These are phyloP conservation scores for Phaseolus lunatus DNA, from an alignment of 306 rosid genomes.

Conservation along the genomic window DNA sequence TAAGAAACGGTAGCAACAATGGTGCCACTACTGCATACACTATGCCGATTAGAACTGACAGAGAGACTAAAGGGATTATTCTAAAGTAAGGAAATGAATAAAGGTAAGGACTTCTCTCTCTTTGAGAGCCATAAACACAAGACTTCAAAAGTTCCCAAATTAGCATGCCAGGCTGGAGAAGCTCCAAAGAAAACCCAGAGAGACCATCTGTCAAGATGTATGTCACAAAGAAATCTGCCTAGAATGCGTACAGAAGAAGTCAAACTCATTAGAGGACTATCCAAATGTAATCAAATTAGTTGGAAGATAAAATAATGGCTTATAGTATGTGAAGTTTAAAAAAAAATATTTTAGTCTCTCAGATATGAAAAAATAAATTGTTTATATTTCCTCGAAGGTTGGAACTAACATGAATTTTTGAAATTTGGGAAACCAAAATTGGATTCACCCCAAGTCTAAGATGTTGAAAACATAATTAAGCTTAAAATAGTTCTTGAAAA, in stretches of 20 bases:
- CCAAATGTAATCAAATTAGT: constrained; percentile 13
- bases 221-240: constrained; percentile 96
- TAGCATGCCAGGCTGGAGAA: constrained; percentile 86
- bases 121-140: constrained; percentile 46
- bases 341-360: too few species aligned
- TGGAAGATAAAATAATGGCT: neutral
- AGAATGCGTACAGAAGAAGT: constrained; percentile 42
- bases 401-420: too few species aligned
- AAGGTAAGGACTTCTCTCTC: constrained; percentile 68
- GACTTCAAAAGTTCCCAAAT: constrained; percentile 67
- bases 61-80: constrained; percentile 73
- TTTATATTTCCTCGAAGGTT: too few species aligned
- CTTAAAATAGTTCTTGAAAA: neutral
- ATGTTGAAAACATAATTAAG: too few species aligned
- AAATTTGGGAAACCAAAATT: neutral
- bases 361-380: too few species aligned
- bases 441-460: too few species aligned
- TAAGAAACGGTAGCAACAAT: constrained; percentile 79
- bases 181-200: constrained; percentile 89
- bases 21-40: constrained; percentile 92
- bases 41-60: constrained; percentile 79
- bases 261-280: constrained; percentile 9
- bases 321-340: too few species aligned
- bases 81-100: constrained; percentile 79
- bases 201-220: constrained; percentile 88